These are phyloP conservation scores for Kuraishia piskuri DNA, from an alignment of 805 yeast species.

Conservation along the genomic window DNA sequence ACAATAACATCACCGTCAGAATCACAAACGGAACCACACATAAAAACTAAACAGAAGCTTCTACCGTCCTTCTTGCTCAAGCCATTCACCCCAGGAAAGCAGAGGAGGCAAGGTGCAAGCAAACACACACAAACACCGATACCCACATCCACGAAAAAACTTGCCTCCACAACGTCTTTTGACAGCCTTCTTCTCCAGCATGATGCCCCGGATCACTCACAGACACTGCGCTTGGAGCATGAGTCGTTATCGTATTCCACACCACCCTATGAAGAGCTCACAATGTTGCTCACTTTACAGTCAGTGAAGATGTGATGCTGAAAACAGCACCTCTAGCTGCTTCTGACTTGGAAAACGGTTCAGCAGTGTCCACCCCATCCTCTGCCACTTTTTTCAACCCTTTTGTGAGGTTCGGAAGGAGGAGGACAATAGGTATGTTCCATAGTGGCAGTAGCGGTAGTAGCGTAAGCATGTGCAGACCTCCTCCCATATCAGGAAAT, in stretches of 20 bases:
- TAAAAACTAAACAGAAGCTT: neutral
- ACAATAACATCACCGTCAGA: neutral
- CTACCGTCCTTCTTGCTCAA: neutral
- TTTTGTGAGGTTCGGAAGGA: neutral
- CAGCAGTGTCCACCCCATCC: neutral
- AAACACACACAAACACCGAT: neutral
- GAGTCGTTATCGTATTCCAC: neutral
- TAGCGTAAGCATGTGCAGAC: neutral
- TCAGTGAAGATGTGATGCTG: neutral
- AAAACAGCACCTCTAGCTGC: neutral
- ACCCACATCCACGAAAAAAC: no score
- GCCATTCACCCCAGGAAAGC: neutral
- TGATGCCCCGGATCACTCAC: no score
- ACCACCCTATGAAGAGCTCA: no score
- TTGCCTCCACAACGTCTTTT: neutral
- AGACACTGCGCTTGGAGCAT: no score
- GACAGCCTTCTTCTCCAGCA: neutral
- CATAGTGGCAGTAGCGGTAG: conserved; percentile 2
- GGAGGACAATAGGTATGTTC: neutral
- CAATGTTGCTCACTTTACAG: neutral
- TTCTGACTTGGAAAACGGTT: neutral
- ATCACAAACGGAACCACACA: neutral
- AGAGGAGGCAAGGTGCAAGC: neutral
- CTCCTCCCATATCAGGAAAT: neutral
- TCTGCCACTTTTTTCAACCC: neutral